Evolutionary conservation across 495 filamentous ascomycete species (phyloP).

Genomic region (Aspergillus coremiiformis): DNA sequence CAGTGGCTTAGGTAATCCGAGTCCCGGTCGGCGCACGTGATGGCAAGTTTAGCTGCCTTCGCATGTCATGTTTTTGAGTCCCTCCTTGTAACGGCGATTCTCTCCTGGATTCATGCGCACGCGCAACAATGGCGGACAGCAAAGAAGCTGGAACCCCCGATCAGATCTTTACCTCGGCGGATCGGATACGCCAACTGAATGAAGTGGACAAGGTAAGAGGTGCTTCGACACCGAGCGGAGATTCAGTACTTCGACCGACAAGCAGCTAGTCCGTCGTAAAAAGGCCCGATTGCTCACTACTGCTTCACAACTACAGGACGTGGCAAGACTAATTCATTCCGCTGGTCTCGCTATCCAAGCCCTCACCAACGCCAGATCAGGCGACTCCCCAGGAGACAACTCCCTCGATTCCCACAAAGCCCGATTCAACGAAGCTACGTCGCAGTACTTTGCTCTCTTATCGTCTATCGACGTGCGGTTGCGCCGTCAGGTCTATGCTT

Average conservation of each 20-base stretch:
- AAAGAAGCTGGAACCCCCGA: constrained; percentile 12
- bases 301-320: constrained; percentile 31
- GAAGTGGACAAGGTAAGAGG: constrained; percentile 60
- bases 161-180: constrained; percentile 49
- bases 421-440: constrained; percentile 54
- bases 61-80: neutral
- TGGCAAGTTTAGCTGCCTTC: neutral
- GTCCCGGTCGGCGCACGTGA: constrained; percentile 19
- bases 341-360: constrained; percentile 63
- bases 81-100: neutral
- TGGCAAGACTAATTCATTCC: constrained; percentile 55
- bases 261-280: neutral
- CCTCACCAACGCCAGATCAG: constrained; percentile 48
- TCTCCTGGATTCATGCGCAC: neutral
- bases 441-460: constrained; percentile 61
- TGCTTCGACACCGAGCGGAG: neutral
- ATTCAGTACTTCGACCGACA: neutral
- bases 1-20: constrained; percentile 14
- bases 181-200: constrained; percentile 71
- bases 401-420: constrained; percentile 46
- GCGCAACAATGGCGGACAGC: constrained; percentile 14
- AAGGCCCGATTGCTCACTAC: neutral
- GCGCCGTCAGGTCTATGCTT: constrained; percentile 67
- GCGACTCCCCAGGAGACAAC: constrained; percentile 27
- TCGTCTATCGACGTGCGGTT: constrained; percentile 63